Base-by-base conservation (phyloP, 352 stramenopile species). In the Globisporangium recalcitrans region DNA sequence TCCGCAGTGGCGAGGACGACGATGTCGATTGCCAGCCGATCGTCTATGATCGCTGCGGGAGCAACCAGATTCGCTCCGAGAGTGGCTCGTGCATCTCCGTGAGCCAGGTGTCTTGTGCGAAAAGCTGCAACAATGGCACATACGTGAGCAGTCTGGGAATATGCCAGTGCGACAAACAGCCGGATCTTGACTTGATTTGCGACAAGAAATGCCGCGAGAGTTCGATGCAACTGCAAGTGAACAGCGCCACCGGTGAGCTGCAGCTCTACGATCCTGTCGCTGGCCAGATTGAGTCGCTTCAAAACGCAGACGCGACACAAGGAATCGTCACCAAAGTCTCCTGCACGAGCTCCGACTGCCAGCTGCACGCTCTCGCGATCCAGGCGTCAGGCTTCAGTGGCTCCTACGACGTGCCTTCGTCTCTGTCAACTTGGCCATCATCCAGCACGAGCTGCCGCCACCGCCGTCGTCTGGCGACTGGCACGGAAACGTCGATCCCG, bases 21-120 rank as follows among this genome's bases (percentile, higher is more conserved):
- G 72, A 88, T 13, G 80, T 94, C 2, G 89, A 97, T 60, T 98
- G 92, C 59, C 92, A 98, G 59, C 92, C 91, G 0, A 92, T 96
- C 26, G 91, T 97, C 14, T 97, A 96, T 58, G 72, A 90, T 34
- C 85, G 88, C 6, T 98, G 92, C 52, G 64, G 77, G 0, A 74
- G 71, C 6, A 77, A 59, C 49, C 74, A 97, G 68, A 74, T 95
- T 8, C 89, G 92, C 9, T 83, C 81, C 11, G 81, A 92, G 27
- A 66, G 69, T 34, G 92, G 92, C 0, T 67, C 57, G 0, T 98
- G 92, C 48, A 70, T 89, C 1, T 69, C 74, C 10, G 66, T 74
- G 22, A 75, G 62, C 0, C 64, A 70, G 1, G 68, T 76, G 4
- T 84, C 74, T 0, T 88, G 75, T 26, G 71, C 81, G 0, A 80